These are phyloP conservation scores for Sphenostylis stenocarpa DNA, from an alignment of 306 rosid species.

Conservation along the genomic window DNA sequence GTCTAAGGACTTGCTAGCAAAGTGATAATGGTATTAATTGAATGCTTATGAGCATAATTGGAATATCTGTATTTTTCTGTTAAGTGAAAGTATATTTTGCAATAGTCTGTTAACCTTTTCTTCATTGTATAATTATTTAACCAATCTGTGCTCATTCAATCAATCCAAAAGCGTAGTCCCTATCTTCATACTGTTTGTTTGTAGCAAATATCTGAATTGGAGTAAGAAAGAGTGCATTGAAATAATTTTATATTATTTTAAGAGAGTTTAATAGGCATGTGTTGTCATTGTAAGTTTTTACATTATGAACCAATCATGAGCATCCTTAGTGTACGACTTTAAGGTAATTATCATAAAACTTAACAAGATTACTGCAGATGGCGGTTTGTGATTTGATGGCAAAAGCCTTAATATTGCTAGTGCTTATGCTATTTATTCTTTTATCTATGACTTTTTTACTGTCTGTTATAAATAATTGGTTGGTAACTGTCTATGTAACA, in stretches of 20 bases:
- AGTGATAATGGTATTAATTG: neutral
- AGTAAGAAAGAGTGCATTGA: slow-evolving; percentile 13
- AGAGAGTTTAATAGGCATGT: neutral
- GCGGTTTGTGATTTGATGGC: neutral
- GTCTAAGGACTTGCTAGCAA: neutral
- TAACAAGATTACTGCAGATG: neutral
- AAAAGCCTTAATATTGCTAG: neutral
- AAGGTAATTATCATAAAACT: neutral
- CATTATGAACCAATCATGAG: neutral
- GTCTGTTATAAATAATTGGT: slow-evolving; percentile 22
- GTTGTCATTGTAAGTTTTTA: neutral
- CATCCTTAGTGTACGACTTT: neutral
- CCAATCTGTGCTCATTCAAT: neutral
- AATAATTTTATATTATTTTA: slow-evolving; percentile 12
- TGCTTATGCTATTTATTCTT: neutral
- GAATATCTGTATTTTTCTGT: too few species aligned
- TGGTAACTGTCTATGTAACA: slow-evolving; percentile 45
- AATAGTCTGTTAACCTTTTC: slow-evolving; percentile 9
- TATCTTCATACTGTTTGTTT: neutral
- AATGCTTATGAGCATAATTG: neutral
- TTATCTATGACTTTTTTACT: neutral
- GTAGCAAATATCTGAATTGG: slow-evolving; percentile 10
- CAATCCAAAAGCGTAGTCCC: neutral
- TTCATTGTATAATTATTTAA: slow-evolving; percentile 14
- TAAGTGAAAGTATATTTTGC: slow-evolving; percentile 4